Percentiles rank a stretch among this genome's conserved stretches.
Conservation (phyloP, 805 yeast genomes). For the Starmerella geochares region DNA sequence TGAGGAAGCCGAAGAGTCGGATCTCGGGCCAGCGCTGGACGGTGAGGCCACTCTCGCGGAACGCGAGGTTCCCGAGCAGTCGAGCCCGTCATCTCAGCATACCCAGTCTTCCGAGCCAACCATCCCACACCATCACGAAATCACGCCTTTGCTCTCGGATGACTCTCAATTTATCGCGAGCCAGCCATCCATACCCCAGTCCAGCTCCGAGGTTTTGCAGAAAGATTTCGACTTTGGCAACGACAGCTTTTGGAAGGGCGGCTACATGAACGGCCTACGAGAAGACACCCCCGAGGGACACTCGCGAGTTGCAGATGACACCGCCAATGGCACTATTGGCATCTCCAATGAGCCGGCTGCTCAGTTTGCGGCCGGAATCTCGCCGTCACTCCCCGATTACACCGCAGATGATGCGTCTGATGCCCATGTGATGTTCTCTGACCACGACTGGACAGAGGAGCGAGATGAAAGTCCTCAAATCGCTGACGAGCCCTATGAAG, state of each 20-base stretch:
- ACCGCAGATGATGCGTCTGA: neutral
- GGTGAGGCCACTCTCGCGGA: neutral
- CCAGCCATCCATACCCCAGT: conserved; percentile 3
- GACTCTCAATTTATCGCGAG: conserved; percentile 1
- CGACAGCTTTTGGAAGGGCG: conserved; percentile 14
- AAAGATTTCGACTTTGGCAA: conserved; percentile 11
- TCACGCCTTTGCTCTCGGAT: neutral
- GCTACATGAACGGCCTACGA: neutral
- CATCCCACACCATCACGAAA: neutral
- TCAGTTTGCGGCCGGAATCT: conserved; percentile 14
- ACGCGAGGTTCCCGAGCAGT: neutral
- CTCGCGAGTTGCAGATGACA: neutral
- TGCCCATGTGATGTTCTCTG: neutral
- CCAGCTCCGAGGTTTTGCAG: conserved; percentile 3
- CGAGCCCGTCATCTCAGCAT: neutral
- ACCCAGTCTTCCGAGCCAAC: no score
- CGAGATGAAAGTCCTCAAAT: no score
- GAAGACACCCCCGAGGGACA: neutral
- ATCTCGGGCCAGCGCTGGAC: neutral
- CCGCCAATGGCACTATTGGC: conserved; percentile 10
- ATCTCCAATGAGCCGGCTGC: conserved; percentile 17
- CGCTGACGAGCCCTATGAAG: no score
- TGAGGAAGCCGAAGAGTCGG: conserved; percentile 20
- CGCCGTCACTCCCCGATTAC: conserved; percentile 3
- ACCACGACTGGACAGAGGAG: no score